Percentiles rank a stretch among this genome's conserved stretches.
Conservation (phyloP, 2,329 filamentous ascomycete genomes). For the Macroventuria anomochaeta region DNA sequence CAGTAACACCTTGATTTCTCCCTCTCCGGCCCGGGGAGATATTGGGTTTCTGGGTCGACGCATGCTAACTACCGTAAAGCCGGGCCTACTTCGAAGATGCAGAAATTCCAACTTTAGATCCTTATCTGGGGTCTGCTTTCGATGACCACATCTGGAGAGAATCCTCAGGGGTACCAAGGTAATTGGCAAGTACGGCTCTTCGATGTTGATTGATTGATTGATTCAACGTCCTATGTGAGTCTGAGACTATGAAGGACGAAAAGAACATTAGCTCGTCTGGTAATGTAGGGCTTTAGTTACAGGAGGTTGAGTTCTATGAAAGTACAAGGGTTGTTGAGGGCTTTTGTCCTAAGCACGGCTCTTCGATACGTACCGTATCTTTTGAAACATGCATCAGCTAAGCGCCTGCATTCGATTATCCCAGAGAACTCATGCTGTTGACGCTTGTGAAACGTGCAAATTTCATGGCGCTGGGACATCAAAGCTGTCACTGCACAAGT, state of each 20-base stretch:
- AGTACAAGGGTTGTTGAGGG: no score
- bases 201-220: no score
- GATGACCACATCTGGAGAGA: no score
- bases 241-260: no score
- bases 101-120: not conserved
- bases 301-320: no score
- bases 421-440: not conserved
- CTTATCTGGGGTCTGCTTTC: not conserved
- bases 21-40: not conserved
- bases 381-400: slow-evolving; percentile 6
- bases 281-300: no score
- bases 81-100: not conserved
- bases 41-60: slow-evolving; percentile 2
- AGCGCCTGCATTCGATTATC: not conserved
- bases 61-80: not conserved
- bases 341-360: no score
- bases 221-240: no score
- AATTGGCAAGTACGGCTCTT: no score
- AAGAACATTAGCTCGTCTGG: no score
- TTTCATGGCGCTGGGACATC: slow-evolving; percentile 19
- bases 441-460: slow-evolving; percentile 8
- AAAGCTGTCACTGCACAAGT: slow-evolving; percentile 21
- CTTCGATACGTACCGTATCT: not conserved
- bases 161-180: no score
- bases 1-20: slow-evolving; percentile 12